phyloP scores from a whole-genome alignment of 2,329 filamentous ascomycete species.

The Aureobasidium sp. region DNA sequence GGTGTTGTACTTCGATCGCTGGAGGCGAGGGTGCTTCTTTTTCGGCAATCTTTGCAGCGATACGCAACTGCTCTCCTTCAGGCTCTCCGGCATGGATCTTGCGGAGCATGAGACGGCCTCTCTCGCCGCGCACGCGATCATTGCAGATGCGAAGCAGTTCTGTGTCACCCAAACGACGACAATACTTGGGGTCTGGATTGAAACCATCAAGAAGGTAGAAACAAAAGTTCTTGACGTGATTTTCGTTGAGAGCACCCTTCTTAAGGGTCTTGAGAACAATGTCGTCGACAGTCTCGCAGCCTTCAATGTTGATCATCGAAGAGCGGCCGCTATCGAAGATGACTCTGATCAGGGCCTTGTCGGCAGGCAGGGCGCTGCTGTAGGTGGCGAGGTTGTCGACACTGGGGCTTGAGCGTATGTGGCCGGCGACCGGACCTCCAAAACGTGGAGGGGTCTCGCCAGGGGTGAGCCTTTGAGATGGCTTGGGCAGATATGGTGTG shows the following conservation, averaged over 20 bases:
- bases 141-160: constrained; percentile 89
- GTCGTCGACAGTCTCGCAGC: constrained; percentile 85
- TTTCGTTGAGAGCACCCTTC: constrained; percentile 81
- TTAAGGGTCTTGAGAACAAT: constrained; percentile 82
- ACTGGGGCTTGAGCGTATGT: constrained; percentile 74
- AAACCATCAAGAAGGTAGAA: constrained; percentile 88
- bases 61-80: constrained; percentile 73
- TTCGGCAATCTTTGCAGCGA: constrained; percentile 79
- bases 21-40: constrained; percentile 57
- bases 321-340: constrained; percentile 88
- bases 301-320: constrained; percentile 87
- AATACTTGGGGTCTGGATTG: constrained; percentile 73
- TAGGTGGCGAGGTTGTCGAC: constrained; percentile 66
- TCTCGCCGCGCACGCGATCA: constrained; percentile 73
- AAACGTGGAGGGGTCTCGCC: constrained; percentile 24
- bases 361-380: constrained; percentile 75
- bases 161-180: constrained; percentile 72
- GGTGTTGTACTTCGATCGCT: constrained; percentile 56
- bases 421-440: constrained; percentile 51
- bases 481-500: constrained; percentile 44
- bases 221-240: constrained; percentile 90
- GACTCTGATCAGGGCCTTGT: constrained; percentile 83
- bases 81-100: constrained; percentile 91
- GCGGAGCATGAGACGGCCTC: constrained; percentile 84
- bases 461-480: constrained; percentile 49